A percentile compares a stretch with the other conserved stretches of the same genome.
phyloP scores from a whole-genome alignment of 257 asterid species.

The Eucommia ulmoides region DNA sequence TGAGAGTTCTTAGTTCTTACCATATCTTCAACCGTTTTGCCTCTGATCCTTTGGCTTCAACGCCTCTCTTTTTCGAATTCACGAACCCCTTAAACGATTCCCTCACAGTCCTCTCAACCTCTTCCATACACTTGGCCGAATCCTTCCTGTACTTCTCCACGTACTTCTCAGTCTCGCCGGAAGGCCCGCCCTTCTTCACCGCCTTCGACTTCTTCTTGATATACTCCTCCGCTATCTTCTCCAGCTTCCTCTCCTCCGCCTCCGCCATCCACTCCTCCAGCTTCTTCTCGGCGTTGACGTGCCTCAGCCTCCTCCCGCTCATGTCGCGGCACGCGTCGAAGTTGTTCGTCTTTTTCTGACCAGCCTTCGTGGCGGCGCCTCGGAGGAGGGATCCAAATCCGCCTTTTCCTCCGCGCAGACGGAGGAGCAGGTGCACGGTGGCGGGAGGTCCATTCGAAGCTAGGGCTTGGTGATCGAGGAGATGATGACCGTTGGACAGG shows the following conservation, averaged over 20 bases:
- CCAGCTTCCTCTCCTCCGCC: slow-evolving; percentile 81
- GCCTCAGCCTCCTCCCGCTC: slow-evolving; percentile 96
- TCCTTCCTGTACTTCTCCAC: slow-evolving; percentile 81
- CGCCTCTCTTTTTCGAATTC: slow-evolving; percentile 43
- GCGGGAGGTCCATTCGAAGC: slow-evolving; percentile 20
- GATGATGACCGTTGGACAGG: slow-evolving; percentile 24
- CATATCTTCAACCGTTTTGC: slow-evolving; percentile 65
- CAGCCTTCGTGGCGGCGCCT: slow-evolving; percentile 97
- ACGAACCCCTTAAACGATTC: slow-evolving; percentile 45
- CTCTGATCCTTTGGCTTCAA: slow-evolving; percentile 17
- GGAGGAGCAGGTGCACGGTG: slow-evolving; percentile 27
- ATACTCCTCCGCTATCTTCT: slow-evolving; percentile 81
- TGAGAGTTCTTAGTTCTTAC: no score
- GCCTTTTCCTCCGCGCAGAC: slow-evolving; percentile 95
- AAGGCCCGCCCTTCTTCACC: slow-evolving; percentile 20
- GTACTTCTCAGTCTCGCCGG: slow-evolving; percentile 58
- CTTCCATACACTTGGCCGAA: slow-evolving; percentile 77
- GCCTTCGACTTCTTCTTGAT: slow-evolving; percentile 68
- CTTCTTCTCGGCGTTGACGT: slow-evolving; percentile 95
- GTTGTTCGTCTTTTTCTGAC: slow-evolving; percentile 81
- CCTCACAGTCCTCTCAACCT: slow-evolving; percentile 65
- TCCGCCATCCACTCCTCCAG: slow-evolving; percentile 90
- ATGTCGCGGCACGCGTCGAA: slow-evolving; percentile 94
- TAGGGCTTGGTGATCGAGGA: slow-evolving; percentile 10
- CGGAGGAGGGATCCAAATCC: slow-evolving; percentile 88